These are phyloP conservation scores for Verticillium isaacii DNA, from an alignment of 2,329 filamentous ascomycete species.

Conservation along the genomic window DNA sequence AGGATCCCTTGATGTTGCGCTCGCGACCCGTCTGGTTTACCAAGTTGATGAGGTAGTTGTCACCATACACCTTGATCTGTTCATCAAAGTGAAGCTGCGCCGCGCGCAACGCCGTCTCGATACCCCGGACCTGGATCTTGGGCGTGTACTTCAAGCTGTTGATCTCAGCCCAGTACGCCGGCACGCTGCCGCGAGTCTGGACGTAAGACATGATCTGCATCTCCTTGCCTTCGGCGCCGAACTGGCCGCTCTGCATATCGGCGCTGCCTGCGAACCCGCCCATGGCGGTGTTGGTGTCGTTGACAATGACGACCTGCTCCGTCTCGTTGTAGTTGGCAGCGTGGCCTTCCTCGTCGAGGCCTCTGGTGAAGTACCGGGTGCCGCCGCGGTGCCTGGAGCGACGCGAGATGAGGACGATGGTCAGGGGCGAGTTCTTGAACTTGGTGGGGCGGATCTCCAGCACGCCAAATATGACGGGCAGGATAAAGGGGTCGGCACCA, in stretches of 20 bases:
- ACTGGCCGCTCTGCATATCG: conserved; percentile 70
- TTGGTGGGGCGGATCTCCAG: conserved; percentile 82
- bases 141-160: conserved; percentile 91
- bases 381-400: conserved; percentile 84
- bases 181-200: conserved; percentile 93
- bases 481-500: conserved; percentile 82
- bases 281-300: conserved; percentile 70
- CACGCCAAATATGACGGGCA: conserved; percentile 96
- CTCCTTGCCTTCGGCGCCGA: conserved; percentile 60
- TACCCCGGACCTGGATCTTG: conserved; percentile 78
- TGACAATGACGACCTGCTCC: conserved; percentile 85
- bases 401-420: conserved; percentile 81
- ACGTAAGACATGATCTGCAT: conserved; percentile 91
- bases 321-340: conserved; percentile 99
- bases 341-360: conserved; percentile 87
- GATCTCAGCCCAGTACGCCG: conserved; percentile 93
- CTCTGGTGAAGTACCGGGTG: conserved; percentile 91
- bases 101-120: conserved; percentile 74
- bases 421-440: conserved; percentile 80
- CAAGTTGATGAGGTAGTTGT: conserved; percentile 95
- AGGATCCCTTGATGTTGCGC: conserved; percentile 82
- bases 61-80: conserved; percentile 88
- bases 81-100: conserved; percentile 87
- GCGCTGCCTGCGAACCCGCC: conserved; percentile 76
- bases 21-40: conserved; percentile 96